Evolutionary conservation across 192 early-diverging fungal genomes (phyloP).

Genomic region (Rhizophagus clarus): DNA sequence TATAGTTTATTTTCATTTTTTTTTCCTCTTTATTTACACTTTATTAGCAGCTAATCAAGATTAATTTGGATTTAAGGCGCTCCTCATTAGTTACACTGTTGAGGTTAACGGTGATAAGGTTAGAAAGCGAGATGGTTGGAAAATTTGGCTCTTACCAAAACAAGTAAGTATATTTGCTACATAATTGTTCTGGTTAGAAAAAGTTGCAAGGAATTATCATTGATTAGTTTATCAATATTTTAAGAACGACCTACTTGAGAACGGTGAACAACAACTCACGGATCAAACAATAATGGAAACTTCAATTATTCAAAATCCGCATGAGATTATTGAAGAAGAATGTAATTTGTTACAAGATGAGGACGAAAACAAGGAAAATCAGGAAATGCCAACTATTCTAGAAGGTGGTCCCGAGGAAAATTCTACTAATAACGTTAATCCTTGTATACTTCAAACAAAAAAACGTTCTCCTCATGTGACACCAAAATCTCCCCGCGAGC

Average conservation of each 20-base stretch:
- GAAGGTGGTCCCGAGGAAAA: neutral
- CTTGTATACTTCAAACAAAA: slow-evolving; percentile 10
- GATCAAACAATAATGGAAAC: neutral
- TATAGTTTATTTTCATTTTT: slow-evolving; percentile 46
- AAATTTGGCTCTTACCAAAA: slow-evolving; percentile 81
- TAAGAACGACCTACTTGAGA: neutral
- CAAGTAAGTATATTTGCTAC: slow-evolving; percentile 40
- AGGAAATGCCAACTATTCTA: slow-evolving; percentile 8
- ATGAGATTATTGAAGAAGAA: neutral
- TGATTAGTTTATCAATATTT: neutral
- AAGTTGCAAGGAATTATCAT: neutral
- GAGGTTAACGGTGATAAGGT: slow-evolving; percentile 62
- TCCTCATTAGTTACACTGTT: slow-evolving; percentile 49
- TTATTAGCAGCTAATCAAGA: slow-evolving; percentile 38
- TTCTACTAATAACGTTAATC: neutral
- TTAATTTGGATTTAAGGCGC: slow-evolving; percentile 34
- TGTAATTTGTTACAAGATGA: neutral
- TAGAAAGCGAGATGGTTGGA: slow-evolving; percentile 81
- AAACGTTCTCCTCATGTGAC: slow-evolving; percentile 6
- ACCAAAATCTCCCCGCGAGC: slow-evolving; percentile 8
- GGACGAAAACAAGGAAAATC: slow-evolving; percentile 15
- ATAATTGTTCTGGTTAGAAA: neutral
- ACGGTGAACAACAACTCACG: neutral
- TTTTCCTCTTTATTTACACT: neutral
- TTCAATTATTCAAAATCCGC: neutral